Conservation (phyloP, 768 basidiomycete species). For the Xanthoconium purpureum region DNA sequence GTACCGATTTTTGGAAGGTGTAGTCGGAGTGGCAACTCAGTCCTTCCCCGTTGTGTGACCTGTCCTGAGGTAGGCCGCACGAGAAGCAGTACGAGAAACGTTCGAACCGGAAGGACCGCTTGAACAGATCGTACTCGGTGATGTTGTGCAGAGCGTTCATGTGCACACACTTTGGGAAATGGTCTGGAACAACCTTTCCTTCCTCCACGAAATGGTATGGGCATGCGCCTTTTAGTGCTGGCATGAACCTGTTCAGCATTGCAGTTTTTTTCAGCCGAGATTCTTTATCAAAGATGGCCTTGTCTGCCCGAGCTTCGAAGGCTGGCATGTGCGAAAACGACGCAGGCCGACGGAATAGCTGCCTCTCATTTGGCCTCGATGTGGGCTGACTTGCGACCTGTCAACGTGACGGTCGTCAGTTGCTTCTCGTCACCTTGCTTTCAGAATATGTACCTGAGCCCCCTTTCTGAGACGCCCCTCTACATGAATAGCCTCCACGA, state of each 20-base stretch:
- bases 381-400: no score
- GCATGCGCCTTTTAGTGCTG: neutral
- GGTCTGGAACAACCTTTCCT: neutral
- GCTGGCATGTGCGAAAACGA: no score
- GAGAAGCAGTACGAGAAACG: neutral
- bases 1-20: neutral
- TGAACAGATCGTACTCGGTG: neutral
- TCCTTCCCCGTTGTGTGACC: neutral
- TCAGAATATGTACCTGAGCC: no score
- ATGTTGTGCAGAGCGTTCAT: neutral
- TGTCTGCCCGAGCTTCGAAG: no score
- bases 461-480: no score
- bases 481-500: no score
- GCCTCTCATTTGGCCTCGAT: no score
- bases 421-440: no score
- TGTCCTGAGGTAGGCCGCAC: neutral
- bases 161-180: neutral
- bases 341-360: no score
- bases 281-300: no score
- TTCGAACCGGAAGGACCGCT: neutral
- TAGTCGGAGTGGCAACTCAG: neutral
- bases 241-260: conserved; percentile 1
- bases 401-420: no score
- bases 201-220: neutral
- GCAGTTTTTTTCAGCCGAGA: no score